Conservation (phyloP, 306 rosid species). For the Glycine latifolia region DNA sequence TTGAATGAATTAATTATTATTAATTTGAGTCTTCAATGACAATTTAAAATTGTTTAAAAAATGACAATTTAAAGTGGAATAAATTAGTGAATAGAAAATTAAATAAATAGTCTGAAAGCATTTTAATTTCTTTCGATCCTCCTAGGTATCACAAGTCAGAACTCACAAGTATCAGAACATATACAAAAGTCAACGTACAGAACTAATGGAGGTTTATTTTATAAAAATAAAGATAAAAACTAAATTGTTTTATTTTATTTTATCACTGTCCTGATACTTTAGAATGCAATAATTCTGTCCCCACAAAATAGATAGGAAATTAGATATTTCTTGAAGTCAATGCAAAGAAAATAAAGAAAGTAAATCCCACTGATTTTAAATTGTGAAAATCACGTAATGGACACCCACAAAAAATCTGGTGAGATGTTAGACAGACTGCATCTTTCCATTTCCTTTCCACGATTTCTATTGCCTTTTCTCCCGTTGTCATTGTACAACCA, state of each 20-base stretch:
- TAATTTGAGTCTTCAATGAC: neutral
- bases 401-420: slow-evolving; percentile 30
- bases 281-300: neutral
- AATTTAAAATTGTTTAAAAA: too few relatives aligned
- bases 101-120: neutral
- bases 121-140: slow-evolving; percentile 4
- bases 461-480: neutral
- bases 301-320: neutral
- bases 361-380: neutral
- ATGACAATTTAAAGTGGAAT: neutral
- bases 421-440: neutral
- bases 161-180: neutral
- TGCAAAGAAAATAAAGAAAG: neutral
- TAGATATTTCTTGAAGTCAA: neutral
- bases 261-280: neutral
- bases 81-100: neutral
- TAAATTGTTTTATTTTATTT: neutral
- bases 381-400: slow-evolving; percentile 31
- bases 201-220: neutral
- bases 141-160: slow-evolving; percentile 22
- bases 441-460: neutral
- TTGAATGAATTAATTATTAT: neutral
- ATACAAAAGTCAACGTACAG: slow-evolving; percentile 24
- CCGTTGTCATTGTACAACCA: too few relatives aligned
- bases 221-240: neutral